These are phyloP conservation scores for Phytophthora citrophthora DNA, from an alignment of 352 stramenopile species.

Conservation along the genomic window DNA sequence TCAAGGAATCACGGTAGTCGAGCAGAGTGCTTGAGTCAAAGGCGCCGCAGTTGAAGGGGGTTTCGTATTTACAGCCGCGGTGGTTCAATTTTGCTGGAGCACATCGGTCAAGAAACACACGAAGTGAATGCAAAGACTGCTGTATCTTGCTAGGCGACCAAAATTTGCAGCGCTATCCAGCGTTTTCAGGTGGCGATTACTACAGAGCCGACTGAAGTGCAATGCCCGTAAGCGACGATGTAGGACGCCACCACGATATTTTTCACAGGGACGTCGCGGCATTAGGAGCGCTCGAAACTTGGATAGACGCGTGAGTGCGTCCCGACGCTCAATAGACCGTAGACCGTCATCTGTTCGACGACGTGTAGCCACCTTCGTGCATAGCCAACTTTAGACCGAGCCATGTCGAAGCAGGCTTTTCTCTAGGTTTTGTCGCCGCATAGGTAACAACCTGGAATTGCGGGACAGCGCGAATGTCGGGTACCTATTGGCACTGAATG, in stretches of 20 bases:
- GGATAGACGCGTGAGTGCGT: conserved; percentile 38
- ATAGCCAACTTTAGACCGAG: conserved; percentile 10
- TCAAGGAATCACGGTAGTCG: conserved; percentile 19
- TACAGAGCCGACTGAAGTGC: conserved; percentile 1
- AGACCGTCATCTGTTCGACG: conserved; percentile 21
- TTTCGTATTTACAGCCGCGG: conserved; percentile 33
- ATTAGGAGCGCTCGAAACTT: conserved; percentile 2
- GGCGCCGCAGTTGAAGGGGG: conserved; percentile 11
- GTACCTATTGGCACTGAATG: conserved; percentile 3
- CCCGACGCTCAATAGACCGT: conserved; percentile 14
- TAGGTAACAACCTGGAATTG: conserved; percentile 28
- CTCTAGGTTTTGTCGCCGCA: conserved; percentile 13
- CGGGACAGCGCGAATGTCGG: background rate
- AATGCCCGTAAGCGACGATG: conserved; percentile 22
- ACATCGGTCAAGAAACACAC: conserved; percentile 18
- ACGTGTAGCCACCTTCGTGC: conserved; percentile 40
- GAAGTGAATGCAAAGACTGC: conserved; percentile 23
- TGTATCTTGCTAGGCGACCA: conserved; percentile 13
- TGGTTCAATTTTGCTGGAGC: conserved; percentile 21
- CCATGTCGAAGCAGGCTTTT: conserved; percentile 11
- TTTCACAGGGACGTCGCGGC: conserved; percentile 26
- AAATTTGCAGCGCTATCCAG: conserved; percentile 15
- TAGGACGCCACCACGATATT: conserved; percentile 28
- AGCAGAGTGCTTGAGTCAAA: conserved; percentile 12
- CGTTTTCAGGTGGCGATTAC: conserved; percentile 20